Evolutionary conservation across 192 early-diverging fungal genomes (phyloP), one percentile per base, ranked within the genome.

Genomic region (Mortierella hygrophila): DNA sequence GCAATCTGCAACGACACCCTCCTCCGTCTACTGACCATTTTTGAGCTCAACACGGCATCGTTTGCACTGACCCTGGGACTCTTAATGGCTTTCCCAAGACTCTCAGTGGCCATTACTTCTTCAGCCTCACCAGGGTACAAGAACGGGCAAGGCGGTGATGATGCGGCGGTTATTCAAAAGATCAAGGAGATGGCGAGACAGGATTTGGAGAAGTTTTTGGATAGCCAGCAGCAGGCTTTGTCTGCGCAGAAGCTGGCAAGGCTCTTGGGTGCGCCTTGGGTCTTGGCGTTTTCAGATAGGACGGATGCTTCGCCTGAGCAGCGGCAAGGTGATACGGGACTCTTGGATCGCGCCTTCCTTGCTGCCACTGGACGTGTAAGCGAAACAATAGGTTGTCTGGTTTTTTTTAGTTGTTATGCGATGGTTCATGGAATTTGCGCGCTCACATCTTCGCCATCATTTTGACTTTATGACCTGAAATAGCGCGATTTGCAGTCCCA

Each of bases 71-170:
- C 60, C 38, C 52, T 89, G 18, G 89, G 89, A 35, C 54, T 79
- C 21, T 37, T 89, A 26, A 77, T 89, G n/a, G 85, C 85, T 15
- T 73, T 89, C 49, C 76, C 89, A 55, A 70, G 84, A n/a, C 70
- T 86, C 32, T 80, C 84, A 6, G 49, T 73, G 4, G 78, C 84
- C 29, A 65, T 86, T 6, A 26, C 76, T 0, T 80, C 84, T 0
- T 81, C 84, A 4, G 42, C 79, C 0, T 77, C 84, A 3, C 71
- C 47, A 4, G 77, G 32, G 15, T 52, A 32, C 47, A 75, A 60
- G 35, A 54, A 26, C 21, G 49, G 65, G 3, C 35, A 46, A 10
- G 4, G 6, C 7, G 32, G 44, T 6, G 40, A 49, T 10, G 84
- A 86, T 16, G 55, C 40, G 35, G 70, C 72, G 35, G 72, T 54